Percentiles rank a stretch among this genome's conserved stretches.
These are phyloP conservation scores for Pyrenopolyporus hunteri DNA, from an alignment of 495 filamentous ascomycete species.

Conservation along the genomic window DNA sequence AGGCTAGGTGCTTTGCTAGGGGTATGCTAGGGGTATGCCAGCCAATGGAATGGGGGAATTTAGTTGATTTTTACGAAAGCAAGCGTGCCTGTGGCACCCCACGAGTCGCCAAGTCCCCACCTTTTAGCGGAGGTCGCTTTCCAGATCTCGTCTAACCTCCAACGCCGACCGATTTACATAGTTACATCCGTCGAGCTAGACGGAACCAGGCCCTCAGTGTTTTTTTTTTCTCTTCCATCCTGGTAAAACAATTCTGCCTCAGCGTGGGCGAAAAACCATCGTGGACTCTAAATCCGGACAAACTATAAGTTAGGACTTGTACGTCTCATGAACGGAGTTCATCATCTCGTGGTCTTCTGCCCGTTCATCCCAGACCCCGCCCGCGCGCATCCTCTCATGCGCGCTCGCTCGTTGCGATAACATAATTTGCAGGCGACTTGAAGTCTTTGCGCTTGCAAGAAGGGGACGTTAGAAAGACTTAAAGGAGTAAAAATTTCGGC, in stretches of 20 bases:
- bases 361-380: not conserved
- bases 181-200: conserved; percentile 19
- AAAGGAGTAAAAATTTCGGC: conserved; percentile 16
- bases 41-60: conserved; percentile 18
- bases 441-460: conserved; percentile 66
- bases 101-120: conserved; percentile 27
- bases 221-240: conserved; percentile 1
- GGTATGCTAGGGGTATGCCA: not conserved
- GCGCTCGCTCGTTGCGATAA: conserved; percentile 30
- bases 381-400: conserved; percentile 13
- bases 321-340: not conserved
- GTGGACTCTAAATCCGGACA: not conserved
- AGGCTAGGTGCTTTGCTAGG: not conserved
- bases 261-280: not conserved
- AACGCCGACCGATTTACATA: conserved; percentile 20
- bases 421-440: conserved; percentile 59
- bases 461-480: conserved; percentile 63
- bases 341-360: not conserved
- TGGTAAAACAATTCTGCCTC: conserved; percentile 7
- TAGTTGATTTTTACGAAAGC: conserved; percentile 22
- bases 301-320: not conserved
- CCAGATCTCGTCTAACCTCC: conserved; percentile 34
- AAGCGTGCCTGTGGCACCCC: conserved; percentile 18
- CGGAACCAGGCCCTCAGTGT: not conserved
- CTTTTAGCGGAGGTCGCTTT: conserved; percentile 20